A percentile compares a stretch with the other conserved stretches of the same genome.
phyloP scores from a whole-genome alignment of 148 eudicot species.

The Camellia sinensis region DNA sequence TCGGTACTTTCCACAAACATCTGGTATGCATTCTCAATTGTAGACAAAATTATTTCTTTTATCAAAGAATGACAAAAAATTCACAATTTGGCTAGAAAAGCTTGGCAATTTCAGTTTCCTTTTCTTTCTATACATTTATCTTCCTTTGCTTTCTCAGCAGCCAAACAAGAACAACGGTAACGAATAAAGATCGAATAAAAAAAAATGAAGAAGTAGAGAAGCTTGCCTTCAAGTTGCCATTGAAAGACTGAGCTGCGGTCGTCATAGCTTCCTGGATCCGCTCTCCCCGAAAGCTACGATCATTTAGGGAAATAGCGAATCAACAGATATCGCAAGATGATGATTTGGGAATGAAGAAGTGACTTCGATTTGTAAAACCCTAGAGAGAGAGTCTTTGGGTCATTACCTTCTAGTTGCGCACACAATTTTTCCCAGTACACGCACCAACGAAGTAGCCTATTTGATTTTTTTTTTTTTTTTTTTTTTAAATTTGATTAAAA shows the following conservation, averaged over 20 bases:
- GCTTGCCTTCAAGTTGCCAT: conserved; percentile 58
- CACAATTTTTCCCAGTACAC: no score
- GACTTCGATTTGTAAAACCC: neutral
- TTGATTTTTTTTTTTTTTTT: no score
- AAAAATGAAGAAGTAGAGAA: neutral
- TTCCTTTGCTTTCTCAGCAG: neutral
- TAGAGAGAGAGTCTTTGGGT: neutral
- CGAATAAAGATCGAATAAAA: neutral
- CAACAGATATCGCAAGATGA: neutral
- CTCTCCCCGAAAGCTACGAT: neutral
- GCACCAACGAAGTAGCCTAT: no score
- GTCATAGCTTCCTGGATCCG: conserved; percentile 27
- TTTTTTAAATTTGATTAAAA: no score
- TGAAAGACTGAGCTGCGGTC: conserved; percentile 41
- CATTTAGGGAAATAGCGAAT: neutral
- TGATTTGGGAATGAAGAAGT: neutral
- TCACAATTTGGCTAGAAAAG: neutral
- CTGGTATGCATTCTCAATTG: neutral
- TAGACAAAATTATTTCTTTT: neutral
- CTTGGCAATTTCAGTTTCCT: no score
- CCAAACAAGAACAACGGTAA: neutral
- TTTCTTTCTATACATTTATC: neutral
- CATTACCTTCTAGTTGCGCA: no score
- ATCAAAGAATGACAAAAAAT: neutral
- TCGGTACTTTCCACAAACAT: conserved; percentile 4